Base-by-base conservation (phyloP, 2,329 filamentous ascomycete genomes). In the Fusarium irregulare region DNA sequence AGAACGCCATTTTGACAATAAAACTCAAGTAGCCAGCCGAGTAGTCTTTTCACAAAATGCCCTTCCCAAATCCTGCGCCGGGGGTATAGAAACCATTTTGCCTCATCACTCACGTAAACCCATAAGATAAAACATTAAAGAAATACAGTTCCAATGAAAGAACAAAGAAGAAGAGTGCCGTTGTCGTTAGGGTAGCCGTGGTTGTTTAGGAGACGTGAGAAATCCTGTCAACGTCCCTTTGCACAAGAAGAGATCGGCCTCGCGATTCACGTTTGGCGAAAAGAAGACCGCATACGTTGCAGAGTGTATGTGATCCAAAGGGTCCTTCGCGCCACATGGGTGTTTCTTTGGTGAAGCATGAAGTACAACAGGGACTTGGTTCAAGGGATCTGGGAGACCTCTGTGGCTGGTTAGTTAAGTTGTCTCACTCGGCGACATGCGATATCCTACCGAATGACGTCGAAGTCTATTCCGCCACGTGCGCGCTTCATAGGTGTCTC, bases 51-150 rank as follows among this genome's bases (percentile, higher is more conserved):
- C 45, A 51, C 53, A 64, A 60, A 60, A 59, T 50, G 45, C 27
- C 14, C n/a, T 65, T 37, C 40, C 46, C 41, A 59, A 59, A 59
- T 59, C 46, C 30, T 65, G 60, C 60, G 60, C 46, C 53, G 13
- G 60, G 47, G 60, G 62, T 65, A 65, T 65, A 65, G n/a, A 6
- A 65, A 65, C 62, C 62, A 34, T 65, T 60, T 53, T 20, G 16
- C 46, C 62, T 65, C 62, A 47, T 65, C 62, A 65, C 60, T 45
- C 32, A 9, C 4, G 27, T 25, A 59, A 34, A 34, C 7, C 25
- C 16, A 21, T 23, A 23, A 27, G 6, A 41, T 21, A 37, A 32
- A 23, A 23, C 16, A 37, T n/a, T n/a, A 37, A n/a, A n/a, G 34
- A 37, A 42, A 30, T 32, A 18, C 0, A 27, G 18, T 18, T 23